Conservation (phyloP, 768 basidiomycete species). For the Lactifluus subvellereus region DNA sequence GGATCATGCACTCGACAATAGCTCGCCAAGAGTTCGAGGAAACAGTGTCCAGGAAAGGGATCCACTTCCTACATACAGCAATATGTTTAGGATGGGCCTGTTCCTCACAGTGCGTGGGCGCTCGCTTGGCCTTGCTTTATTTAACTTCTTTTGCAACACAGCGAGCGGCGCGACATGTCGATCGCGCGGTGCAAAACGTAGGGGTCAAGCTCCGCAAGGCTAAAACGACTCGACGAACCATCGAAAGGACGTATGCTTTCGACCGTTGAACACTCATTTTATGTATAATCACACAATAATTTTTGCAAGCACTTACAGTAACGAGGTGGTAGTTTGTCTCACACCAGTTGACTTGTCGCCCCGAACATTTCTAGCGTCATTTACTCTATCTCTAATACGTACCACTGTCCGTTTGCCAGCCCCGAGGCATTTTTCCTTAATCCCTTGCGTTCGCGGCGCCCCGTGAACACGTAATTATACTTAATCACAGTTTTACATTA, state of each 20-base stretch:
- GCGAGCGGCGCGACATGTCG: slow-evolving; percentile 11
- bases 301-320: not conserved
- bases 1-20: not conserved
- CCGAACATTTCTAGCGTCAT: not conserved
- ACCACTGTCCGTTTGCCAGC: not conserved
- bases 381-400: not conserved
- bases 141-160: not conserved
- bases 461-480: not conserved
- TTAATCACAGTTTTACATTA: not conserved
- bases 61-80: slow-evolving; percentile 7
- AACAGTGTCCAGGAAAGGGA: not conserved
- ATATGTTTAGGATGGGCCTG: slow-evolving; percentile 20
- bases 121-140: not conserved
- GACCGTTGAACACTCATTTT: not conserved
- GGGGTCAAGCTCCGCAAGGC: slow-evolving; percentile 2
- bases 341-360: no score
- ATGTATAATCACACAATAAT: not conserved
- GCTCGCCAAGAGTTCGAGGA: not conserved
- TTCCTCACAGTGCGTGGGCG: slow-evolving; percentile 10
- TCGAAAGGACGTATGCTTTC: not conserved
- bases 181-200: slow-evolving; percentile 14
- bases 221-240: not conserved
- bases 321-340: not conserved
- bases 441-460: not conserved
- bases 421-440: not conserved